Evolutionary conservation across 805 yeast genomes (phyloP), one percentile per base, ranked within the genome.

Genomic region (Candida nitratophila): DNA sequence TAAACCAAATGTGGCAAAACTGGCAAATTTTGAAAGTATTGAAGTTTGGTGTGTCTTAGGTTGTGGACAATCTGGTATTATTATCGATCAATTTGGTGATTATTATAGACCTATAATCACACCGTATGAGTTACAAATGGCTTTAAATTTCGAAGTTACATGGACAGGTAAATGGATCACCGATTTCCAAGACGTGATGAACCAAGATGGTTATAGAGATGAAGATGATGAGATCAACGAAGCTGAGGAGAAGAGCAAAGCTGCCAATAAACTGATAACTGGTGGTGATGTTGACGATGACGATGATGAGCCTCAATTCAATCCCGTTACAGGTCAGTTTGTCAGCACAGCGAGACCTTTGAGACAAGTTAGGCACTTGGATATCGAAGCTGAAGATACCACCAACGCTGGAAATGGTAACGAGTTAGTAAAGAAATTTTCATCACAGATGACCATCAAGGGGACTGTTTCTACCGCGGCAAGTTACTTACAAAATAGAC

Each of bases 141-240:
- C 98, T 0, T 70, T 93, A 46, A 76, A 76, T 48, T 79, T 77
- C 21, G 88, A 84, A 49, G 71, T 87, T 20, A 70, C 79, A 1
- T 93, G 99, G 99, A 82, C 95, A 0, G 98, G 98, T 1, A 75
- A 84, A 52, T 93, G 99, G 98, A 76, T 86, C 11, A 79, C 88
- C 1, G 93, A 86, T 52, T 89, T 90, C 62, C 56, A 67, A 20
- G 76, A 76, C 34, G 73, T 78, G 3, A 57, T 81, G 50, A 61
- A 57, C 5, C 70, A 64, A 27, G 65, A 63, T 16, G 67, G 61
- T n/a, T 59, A 57, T 3, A 55, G 57, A 1, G 59, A 53, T 1
- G 69, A 60, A 1, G 64, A 59, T 0, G 56, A 59, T 14, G 55
- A 50, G n/a, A 47, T 45, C 15, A 51, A 54, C 1, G 57, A 46